Base-by-base conservation (phyloP, 495 filamentous ascomycete species). In the Coniosporium apollinis region DNA sequence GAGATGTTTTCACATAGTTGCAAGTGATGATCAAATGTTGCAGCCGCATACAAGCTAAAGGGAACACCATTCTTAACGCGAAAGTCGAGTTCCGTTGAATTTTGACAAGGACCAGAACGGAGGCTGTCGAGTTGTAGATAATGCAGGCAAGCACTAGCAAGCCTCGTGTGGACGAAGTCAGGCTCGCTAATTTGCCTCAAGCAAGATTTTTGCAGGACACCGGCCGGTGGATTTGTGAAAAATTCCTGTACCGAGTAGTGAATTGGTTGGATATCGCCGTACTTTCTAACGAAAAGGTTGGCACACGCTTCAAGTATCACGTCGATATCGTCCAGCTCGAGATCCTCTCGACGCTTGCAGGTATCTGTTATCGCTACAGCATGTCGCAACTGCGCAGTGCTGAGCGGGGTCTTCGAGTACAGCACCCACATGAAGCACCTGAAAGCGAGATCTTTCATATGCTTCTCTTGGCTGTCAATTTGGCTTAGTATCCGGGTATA, bases 401-500 rank as follows among this genome's bases (percentile, higher is more conserved):
- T 16, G 2, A 34, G 32, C 3, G 32, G 32, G 8, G 8, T 7
- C 13, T 26, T 26, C 24, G 24, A 7, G 24, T 26, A 26, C 8
- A 26, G 24, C 13, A 26, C 24, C 24, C 24, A 26, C 8, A 13
- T 13, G 24, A 26, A 13, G 13, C 8, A 8, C 13, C 13, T 26
- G 24, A 26, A 8, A 8, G 24, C 24, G 13, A 26, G 24, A 8
- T 26, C 24, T 26, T 26, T 26, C 24, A 26, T 26, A 26, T 26
- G 13, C 13, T 7, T 7, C 13, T 26, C 13, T 13, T 26, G 24
- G 24, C 24, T 26, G 13, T 26, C 25, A 30, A 52, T 51, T 11
- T 29, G 18, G 17, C 7, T 39, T n/a, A 51, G 35, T 19, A 52
- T 48, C 3, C 49, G 48, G 22, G 19, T 30, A 33, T 52, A 52